Conservation (phyloP, 1,284 basidiomycete species). For the Tylopilus orsonianus region DNA sequence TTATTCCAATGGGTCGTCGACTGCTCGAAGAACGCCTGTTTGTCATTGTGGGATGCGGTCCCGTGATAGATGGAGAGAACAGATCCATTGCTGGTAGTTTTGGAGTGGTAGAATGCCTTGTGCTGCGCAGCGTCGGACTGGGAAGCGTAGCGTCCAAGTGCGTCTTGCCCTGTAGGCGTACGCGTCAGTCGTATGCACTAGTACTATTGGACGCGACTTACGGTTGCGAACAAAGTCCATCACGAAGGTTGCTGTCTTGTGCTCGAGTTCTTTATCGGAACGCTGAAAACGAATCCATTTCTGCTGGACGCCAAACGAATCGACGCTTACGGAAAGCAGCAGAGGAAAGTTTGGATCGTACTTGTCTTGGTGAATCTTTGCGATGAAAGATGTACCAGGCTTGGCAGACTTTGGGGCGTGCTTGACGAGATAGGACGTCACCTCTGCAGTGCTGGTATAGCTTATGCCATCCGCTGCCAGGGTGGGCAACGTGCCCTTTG, state of each 20-base stretch:
- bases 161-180: slow-evolving; percentile 36
- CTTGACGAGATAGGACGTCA: slow-evolving; percentile 47
- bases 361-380: slow-evolving; percentile 50
- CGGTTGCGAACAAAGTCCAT: slow-evolving; percentile 45
- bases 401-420: slow-evolving; percentile 42
- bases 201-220: slow-evolving; percentile 37
- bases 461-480: slow-evolving; percentile 45
- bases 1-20: slow-evolving; percentile 43
- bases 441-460: slow-evolving; percentile 49
- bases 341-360: slow-evolving; percentile 61
- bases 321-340: slow-evolving; percentile 43
- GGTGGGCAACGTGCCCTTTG: slow-evolving; percentile 54
- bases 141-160: slow-evolving; percentile 42
- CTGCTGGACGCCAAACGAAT: not conserved
- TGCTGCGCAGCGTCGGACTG: slow-evolving; percentile 44
- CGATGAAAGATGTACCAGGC: slow-evolving; percentile 40
- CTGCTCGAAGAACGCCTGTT: slow-evolving; percentile 41
- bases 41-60: slow-evolving; percentile 36
- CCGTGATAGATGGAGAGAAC: slow-evolving; percentile 47
- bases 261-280: slow-evolving; percentile 51
- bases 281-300: slow-evolving; percentile 33
- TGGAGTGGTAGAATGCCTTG: slow-evolving; percentile 53
- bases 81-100: slow-evolving; percentile 47
- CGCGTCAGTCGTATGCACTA: not conserved
- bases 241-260: slow-evolving; percentile 40